These are phyloP conservation scores for Fraxinus paxiana DNA, from an alignment of 305 asterid genomes.

Conservation along the genomic window DNA sequence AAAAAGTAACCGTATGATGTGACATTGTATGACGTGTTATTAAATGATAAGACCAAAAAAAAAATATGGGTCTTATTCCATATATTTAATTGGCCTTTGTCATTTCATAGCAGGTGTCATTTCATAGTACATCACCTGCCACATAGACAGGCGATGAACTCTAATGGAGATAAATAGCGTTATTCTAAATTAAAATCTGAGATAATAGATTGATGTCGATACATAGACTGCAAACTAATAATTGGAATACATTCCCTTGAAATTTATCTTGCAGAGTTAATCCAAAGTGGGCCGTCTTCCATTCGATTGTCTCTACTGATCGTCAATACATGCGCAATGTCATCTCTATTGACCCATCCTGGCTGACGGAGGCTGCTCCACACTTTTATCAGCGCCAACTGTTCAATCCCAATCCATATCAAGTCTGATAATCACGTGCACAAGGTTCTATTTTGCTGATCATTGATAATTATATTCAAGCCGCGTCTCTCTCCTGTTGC, in stretches of 20 bases:
- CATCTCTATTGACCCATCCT: conserved; percentile 76
- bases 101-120: background rate
- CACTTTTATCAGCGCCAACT: conserved; percentile 69
- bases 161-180: background rate
- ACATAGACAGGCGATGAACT: background rate
- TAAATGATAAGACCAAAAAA: background rate
- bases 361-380: conserved; percentile 91
- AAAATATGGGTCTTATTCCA: conserved; percentile 33
- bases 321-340: conserved; percentile 95
- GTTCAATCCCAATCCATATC: conserved; percentile 33
- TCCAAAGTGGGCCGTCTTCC: conserved; percentile 85
- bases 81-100: conserved; percentile 13
- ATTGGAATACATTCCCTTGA: background rate
- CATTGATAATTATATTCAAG: background rate
- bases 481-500: background rate
- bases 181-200: background rate
- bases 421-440: background rate
- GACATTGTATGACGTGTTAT: background rate
- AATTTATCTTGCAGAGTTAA: conserved; percentile 57
- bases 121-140: background rate
- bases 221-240: background rate
- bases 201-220: background rate
- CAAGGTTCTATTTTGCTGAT: background rate
- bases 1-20: background rate
- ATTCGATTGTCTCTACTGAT: conserved; percentile 85